These are phyloP conservation scores for Vigna unguiculata DNA, from an alignment of 306 rosid genomes.

Conservation along the genomic window DNA sequence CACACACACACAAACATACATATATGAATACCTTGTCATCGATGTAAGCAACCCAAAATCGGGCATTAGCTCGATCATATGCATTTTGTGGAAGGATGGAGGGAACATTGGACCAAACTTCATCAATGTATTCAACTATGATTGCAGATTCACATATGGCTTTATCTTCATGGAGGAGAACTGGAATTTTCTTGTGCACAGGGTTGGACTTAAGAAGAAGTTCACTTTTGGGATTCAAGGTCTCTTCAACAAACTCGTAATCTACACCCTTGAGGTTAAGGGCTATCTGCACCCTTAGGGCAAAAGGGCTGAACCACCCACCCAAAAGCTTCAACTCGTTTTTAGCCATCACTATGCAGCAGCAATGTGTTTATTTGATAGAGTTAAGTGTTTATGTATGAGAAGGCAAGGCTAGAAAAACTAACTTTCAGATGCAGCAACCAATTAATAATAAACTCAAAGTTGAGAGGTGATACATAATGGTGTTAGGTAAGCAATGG, in stretches of 20 bases:
- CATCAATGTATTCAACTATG: constrained; percentile 65
- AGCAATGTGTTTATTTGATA: not conserved
- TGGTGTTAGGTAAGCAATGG: no score
- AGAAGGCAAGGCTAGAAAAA: not conserved
- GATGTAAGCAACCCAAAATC: constrained; percentile 61
- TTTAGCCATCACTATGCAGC: constrained; percentile 42
- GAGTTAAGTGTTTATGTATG: not conserved
- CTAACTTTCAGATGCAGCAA: not conserved
- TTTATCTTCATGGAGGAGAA: constrained; percentile 56
- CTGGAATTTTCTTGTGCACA: constrained; percentile 67
- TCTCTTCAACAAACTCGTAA: constrained; percentile 53
- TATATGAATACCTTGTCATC: constrained; percentile 60
- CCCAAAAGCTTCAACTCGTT: constrained; percentile 55
- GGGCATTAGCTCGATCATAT: constrained; percentile 58
- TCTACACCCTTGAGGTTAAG: constrained; percentile 56
- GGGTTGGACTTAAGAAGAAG: constrained; percentile 70
- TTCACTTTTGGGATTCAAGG: constrained; percentile 49
- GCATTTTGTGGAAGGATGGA: constrained; percentile 61
- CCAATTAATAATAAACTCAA: no score
- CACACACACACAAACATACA: no score
- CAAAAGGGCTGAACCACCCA: constrained; percentile 53
- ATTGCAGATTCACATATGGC: constrained; percentile 61
- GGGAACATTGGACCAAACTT: constrained; percentile 55
- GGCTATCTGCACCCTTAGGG: constrained; percentile 50
- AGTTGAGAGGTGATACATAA: not conserved